These are phyloP conservation scores for Ceratobasidium theobromae DNA, from an alignment of 1,284 basidiomycete genomes.

Conservation along the genomic window DNA sequence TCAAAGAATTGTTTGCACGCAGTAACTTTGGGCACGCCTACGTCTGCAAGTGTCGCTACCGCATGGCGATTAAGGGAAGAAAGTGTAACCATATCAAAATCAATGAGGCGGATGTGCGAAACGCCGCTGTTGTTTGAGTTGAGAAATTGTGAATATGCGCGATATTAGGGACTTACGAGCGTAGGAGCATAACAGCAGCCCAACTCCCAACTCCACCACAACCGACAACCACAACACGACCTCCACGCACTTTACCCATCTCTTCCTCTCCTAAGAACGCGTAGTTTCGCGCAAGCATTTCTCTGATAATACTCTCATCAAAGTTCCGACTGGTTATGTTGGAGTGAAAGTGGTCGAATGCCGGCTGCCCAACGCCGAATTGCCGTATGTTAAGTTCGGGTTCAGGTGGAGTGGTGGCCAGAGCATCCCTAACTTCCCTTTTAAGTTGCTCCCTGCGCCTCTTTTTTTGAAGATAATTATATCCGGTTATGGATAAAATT, in stretches of 20 bases:
- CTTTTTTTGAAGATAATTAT: constrained; percentile 53
- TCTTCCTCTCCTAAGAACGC: constrained; percentile 91
- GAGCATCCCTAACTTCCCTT: constrained; percentile 49
- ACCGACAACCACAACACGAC: constrained; percentile 86
- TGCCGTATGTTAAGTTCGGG: not conserved
- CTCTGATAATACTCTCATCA: constrained; percentile 75
- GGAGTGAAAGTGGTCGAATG: not conserved
- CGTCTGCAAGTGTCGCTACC: constrained; percentile 86
- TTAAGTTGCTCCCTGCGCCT: constrained; percentile 57
- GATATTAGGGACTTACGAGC: constrained; percentile 61
- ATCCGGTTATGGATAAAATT: constrained; percentile 56
- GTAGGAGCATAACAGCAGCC: constrained; percentile 90
- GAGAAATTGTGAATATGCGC: not conserved
- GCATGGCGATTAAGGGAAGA: constrained; percentile 94
- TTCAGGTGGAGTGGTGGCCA: constrained; percentile 14
- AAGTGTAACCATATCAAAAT: constrained; percentile 93
- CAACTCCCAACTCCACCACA: constrained; percentile 97
- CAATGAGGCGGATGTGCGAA: constrained; percentile 69
- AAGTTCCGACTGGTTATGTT: constrained; percentile 44
- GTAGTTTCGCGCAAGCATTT: constrained; percentile 92
- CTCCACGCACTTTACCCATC: constrained; percentile 76
- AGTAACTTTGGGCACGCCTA: constrained; percentile 92
- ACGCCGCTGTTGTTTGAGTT: constrained; percentile 56
- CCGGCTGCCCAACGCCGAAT: not conserved
- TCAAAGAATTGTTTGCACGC: constrained; percentile 73